Evolutionary conservation across 2,329 filamentous ascomycete species (phyloP), one percentile per base, ranked within the genome.

Genomic region (Chaetomium sp.): DNA sequence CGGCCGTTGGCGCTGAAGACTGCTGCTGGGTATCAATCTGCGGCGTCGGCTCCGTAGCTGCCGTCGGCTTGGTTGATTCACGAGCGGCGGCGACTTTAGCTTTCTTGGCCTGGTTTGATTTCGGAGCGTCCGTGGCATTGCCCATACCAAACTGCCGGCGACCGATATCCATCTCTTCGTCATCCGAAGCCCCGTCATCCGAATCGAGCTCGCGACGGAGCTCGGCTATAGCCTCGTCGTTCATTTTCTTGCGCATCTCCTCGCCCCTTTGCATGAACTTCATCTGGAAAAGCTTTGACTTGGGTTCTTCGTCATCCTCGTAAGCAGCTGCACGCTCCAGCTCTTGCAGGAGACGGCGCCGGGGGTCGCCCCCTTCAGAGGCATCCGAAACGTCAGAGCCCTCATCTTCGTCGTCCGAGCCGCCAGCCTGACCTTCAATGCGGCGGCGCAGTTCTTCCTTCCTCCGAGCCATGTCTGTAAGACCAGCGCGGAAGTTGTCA

Each of bases 231-330:
- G 92, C 85, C 63, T 91, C 90, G 71, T 97, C 91, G 70, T 98
- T 97, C 64, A 87, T 85, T 68, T 89, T 86, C 76, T 89, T 93
- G 72, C 87, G 87, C 45, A 87, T 83, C 31, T 89, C 90, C 73
- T 97, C 93, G 1, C 93, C 92, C 70, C 90, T 92, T 72, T 90
- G 87, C 95, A 99, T 98, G 75, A 99, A 99, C 67, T 92, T 91
- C 89, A 99, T 92, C 59, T 85, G 85, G 77, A 91, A 87, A 7
- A 99, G 79, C 71, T 87, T 89, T 16, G 89, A 88, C 70, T 85
- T 82, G 0, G 85, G 85, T 21, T 78, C 79, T 25, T 85, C 83
- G 31, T 85, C 83, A 16, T 82, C 78, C 9, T 78, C 74, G 38
- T 80, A 78, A 10, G 81, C 77, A 21, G 78, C 77, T 19, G 79